A percentile compares a stretch with the other conserved stretches of the same genome.
These are phyloP conservation scores for Termitomyces sp. DNA, from an alignment of 768 basidiomycete genomes.

Conservation along the genomic window DNA sequence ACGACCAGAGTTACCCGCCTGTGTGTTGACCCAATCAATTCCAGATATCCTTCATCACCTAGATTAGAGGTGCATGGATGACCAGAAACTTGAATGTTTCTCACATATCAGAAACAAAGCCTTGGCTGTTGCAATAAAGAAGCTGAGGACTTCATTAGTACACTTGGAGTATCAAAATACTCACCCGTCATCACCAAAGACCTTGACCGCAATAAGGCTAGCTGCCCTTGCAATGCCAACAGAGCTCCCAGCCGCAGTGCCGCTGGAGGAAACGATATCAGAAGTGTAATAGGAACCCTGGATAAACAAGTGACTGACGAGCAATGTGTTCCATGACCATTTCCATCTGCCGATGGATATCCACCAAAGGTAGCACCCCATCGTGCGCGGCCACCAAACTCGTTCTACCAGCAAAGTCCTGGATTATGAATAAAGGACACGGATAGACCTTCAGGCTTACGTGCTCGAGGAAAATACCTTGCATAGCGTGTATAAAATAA, in stretches of 20 bases:
- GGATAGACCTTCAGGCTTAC: neutral
- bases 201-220: slow-evolving; percentile 11
- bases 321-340: slow-evolving; percentile 40
- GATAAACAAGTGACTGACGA: slow-evolving; percentile 20
- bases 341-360: slow-evolving; percentile 25
- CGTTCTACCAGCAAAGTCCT: slow-evolving; percentile 14
- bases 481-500: too few species aligned
- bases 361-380: too few species aligned
- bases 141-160: neutral
- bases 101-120: neutral
- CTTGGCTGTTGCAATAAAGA: neutral
- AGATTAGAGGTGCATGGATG: neutral
- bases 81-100: neutral
- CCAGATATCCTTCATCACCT: too few species aligned
- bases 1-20: neutral
- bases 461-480: too few species aligned
- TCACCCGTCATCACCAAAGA: slow-evolving; percentile 1
- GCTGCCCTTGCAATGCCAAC: slow-evolving; percentile 33
- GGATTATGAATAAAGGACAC: neutral
- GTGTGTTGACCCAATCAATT: neutral
- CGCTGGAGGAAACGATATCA: slow-evolving; percentile 18
- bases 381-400: slow-evolving; percentile 35
- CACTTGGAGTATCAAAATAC: too few species aligned
- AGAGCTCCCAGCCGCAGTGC: too few species aligned
- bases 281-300: neutral